Percentiles rank a stretch among this genome's conserved stretches.
These are phyloP conservation scores for Groenewaldozyma sp. DNA, from an alignment of 1,139 yeast genomes.

Conservation along the genomic window DNA sequence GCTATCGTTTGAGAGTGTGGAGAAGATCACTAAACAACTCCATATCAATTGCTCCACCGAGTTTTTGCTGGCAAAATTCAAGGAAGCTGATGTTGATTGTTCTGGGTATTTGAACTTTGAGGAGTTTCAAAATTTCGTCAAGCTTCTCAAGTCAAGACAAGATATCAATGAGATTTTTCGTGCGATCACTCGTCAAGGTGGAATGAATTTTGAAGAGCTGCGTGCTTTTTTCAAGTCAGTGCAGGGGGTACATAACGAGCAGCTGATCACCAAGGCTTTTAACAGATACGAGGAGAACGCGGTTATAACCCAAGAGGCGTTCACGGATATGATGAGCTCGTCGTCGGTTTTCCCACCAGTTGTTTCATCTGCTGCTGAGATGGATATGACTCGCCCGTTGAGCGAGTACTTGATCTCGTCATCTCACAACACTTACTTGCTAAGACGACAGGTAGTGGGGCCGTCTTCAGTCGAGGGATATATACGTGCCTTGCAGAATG, in stretches of 20 bases:
- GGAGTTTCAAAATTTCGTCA: constrained; percentile 67
- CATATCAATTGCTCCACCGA: constrained; percentile 53
- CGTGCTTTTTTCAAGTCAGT: constrained; percentile 35
- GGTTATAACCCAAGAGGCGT: constrained; percentile 38
- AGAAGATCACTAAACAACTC: constrained; percentile 53
- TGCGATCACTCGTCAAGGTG: constrained; percentile 1
- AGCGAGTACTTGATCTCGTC: constrained; percentile 85
- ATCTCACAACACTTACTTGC: constrained; percentile 86
- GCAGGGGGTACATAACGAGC: background rate
- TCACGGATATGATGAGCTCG: constrained; percentile 45
- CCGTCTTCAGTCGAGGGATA: constrained; percentile 86
- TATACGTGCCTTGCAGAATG: constrained; percentile 78
- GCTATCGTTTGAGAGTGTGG: constrained; percentile 59
- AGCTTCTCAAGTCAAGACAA: constrained; percentile 39
- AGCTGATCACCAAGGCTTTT: background rate
- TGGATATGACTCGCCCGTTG: constrained; percentile 49
- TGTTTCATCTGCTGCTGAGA: constrained; percentile 33
- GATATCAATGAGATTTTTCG: constrained; percentile 41
- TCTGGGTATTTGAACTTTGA: constrained; percentile 48
- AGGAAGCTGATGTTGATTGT: constrained; percentile 38
- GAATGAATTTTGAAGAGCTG: constrained; percentile 35
- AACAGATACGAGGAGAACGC: constrained; percentile 27
- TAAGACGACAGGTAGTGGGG: constrained; percentile 90
- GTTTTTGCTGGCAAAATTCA: constrained; percentile 37
- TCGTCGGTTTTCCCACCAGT: constrained; percentile 35